These are phyloP conservation scores for Lojkania enalia DNA, from an alignment of 2,329 filamentous ascomycete genomes.

Conservation along the genomic window DNA sequence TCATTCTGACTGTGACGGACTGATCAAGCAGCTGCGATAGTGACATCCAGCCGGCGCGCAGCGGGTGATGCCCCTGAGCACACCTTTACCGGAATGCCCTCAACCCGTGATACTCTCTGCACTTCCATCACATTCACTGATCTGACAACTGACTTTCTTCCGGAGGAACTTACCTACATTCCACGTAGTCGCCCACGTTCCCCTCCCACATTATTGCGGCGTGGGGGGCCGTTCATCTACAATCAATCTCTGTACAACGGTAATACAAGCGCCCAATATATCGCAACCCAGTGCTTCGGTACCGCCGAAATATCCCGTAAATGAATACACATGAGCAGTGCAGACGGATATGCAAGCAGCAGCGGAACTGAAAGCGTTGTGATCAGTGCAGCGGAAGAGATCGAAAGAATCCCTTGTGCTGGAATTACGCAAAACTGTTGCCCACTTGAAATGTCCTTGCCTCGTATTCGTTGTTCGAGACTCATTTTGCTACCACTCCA, in stretches of 20 bases:
- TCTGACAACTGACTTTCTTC: background rate
- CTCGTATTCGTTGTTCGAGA: too few relatives aligned
- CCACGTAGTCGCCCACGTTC: background rate
- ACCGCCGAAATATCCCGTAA: conserved; percentile 11
- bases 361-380: conserved; percentile 1
- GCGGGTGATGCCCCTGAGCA: too few relatives aligned
- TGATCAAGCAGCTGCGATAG: too few relatives aligned
- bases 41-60: too few relatives aligned
- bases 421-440: conserved; percentile 14
- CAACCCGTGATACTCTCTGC: background rate
- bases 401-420: conserved; percentile 9
- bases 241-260: conserved; percentile 3
- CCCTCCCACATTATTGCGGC: too few relatives aligned
- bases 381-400: conserved; percentile 6
- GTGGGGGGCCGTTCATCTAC: conserved; percentile 1
- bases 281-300: background rate
- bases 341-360: conserved; percentile 1
- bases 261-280: background rate
- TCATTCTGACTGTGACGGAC: too few relatives aligned
- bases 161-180: background rate
- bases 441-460: too few relatives aligned
- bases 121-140: background rate
- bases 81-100: too few relatives aligned
- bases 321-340: conserved; percentile 17
- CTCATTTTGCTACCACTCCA: too few relatives aligned